Evolutionary conservation across 2,329 filamentous ascomycete species (phyloP).

Genomic region (Colletotrichum echinochloae): DNA sequence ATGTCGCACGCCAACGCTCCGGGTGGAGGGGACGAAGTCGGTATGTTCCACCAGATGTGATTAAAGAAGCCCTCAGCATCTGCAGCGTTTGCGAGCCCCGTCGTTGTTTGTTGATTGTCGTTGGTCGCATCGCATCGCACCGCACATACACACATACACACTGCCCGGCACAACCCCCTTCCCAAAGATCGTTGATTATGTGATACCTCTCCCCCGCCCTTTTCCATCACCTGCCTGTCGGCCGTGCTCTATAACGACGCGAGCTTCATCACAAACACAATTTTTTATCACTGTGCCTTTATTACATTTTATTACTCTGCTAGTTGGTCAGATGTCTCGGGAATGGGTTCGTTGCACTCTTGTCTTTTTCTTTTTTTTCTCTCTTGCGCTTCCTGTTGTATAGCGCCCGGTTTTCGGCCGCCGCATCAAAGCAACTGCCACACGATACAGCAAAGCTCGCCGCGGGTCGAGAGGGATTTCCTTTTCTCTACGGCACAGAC

Average conservation of each 20-base stretch:
- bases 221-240: slow-evolving; percentile 35
- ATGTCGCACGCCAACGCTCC: slow-evolving; percentile 79
- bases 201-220: slow-evolving; percentile 49
- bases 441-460: slow-evolving; percentile 54
- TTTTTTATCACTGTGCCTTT: slow-evolving; percentile 40
- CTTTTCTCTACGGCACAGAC: slow-evolving; percentile 54
- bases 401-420: slow-evolving; percentile 47
- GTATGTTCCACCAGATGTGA: slow-evolving; percentile 99
- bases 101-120: slow-evolving; percentile 43
- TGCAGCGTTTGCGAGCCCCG: slow-evolving; percentile 52
- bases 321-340: slow-evolving; percentile 43
- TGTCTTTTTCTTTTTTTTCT: slow-evolving; percentile 41
- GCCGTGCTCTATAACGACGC: slow-evolving; percentile 40
- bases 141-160: slow-evolving; percentile 41
- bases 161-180: slow-evolving; percentile 36
- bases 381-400: slow-evolving; percentile 38
- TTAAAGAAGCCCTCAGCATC: slow-evolving; percentile 51
- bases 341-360: slow-evolving; percentile 49
- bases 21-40: slow-evolving; percentile 85
- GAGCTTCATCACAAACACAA: slow-evolving; percentile 38
- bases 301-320: slow-evolving; percentile 38
- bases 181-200: slow-evolving; percentile 43
- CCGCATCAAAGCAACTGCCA: slow-evolving; percentile 48
- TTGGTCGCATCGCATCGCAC: slow-evolving; percentile 43
- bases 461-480: slow-evolving; percentile 52